Base-by-base conservation (phyloP, 208 protist genomes). In the Herpetomonas muscarum region DNA sequence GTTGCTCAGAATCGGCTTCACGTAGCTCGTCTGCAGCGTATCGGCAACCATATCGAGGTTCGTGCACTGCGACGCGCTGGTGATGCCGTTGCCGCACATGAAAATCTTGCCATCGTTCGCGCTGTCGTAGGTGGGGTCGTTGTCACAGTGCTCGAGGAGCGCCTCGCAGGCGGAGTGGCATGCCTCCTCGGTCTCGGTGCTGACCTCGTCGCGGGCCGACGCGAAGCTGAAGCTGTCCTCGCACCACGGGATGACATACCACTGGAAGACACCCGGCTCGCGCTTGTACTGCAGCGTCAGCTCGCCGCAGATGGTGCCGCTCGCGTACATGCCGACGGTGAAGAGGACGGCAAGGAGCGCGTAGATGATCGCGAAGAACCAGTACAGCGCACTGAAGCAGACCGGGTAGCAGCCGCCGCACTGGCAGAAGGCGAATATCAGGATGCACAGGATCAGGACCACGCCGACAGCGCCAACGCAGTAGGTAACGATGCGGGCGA, bases 191-290 rank as follows among this genome's bases (percentile, higher is more conserved):
- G 73, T 76, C 29, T 78, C 39, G 1, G 13, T 22, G 5, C 37
- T 36, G 21, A 92, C 60, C 22, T 74, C 46, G 26, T 29, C 28
- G n/a, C 71, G 70, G 21, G 85, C 34, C 29, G 7, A 25, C 4
- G 10, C 44, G 44, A 92, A 74, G 34, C 75, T 29, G 51, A 86
- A 86, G 29, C 82, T 0, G 19, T 31, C 29, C 13, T 85, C 59
- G 63, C 77, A 85, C 62, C 70, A 85, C 55, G 85, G 85, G 25
- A 90, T 77, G n/a, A 79, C 44, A 56, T 81, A 85, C 76, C 78
- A 92, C 70, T 92, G 85, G 28, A 89, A 67, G 21, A 92, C 28
- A 42, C 85, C 85, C 1, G 85, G 76, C 62, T 74, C 67, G 34
- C 85, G 85, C 37, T 55, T 58, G 63, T 81, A 74, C 63, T 92